Evolutionary conservation across 2,329 filamentous ascomycete species (phyloP).

Genomic region (Fusarium austroafricanum): DNA sequence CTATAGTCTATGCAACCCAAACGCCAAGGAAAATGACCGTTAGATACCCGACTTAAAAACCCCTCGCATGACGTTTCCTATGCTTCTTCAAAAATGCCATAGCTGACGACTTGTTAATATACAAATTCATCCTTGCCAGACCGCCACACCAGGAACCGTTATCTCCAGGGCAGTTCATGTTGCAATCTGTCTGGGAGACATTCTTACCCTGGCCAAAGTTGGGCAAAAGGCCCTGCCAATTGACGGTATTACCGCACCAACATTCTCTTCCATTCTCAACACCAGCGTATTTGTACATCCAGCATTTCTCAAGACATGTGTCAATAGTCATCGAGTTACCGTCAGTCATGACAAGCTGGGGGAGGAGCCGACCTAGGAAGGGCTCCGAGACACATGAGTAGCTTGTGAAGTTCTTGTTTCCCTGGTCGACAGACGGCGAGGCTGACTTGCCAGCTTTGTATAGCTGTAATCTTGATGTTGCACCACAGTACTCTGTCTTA

Average conservation of each 20-base stretch:
- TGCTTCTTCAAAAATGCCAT: slow-evolving; percentile 20
- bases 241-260: slow-evolving; percentile 52
- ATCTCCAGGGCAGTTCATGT: slow-evolving; percentile 52
- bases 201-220: slow-evolving; percentile 45
- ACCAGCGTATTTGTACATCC: slow-evolving; percentile 51
- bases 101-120: slow-evolving; percentile 42
- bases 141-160: slow-evolving; percentile 49
- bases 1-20: background rate
- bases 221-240: slow-evolving; percentile 41
- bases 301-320: slow-evolving; percentile 50
- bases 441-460: slow-evolving; percentile 44
- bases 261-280: slow-evolving; percentile 55
- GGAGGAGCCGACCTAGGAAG: slow-evolving; percentile 48
- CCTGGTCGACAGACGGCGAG: slow-evolving; percentile 45
- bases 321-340: slow-evolving; percentile 50
- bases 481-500: slow-evolving; percentile 52
- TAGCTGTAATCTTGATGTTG: slow-evolving; percentile 48
- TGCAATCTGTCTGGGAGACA: slow-evolving; percentile 48
- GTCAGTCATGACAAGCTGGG: slow-evolving; percentile 47
- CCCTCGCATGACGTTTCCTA: slow-evolving; percentile 5
- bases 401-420: slow-evolving; percentile 54
- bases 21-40: background rate
- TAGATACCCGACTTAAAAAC: background rate
- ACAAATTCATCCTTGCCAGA: slow-evolving; percentile 49
- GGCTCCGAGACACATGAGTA: slow-evolving; percentile 53